phyloP scores from a whole-genome alignment of 305 asterid genomes.

The Fraxinus sp. region DNA sequence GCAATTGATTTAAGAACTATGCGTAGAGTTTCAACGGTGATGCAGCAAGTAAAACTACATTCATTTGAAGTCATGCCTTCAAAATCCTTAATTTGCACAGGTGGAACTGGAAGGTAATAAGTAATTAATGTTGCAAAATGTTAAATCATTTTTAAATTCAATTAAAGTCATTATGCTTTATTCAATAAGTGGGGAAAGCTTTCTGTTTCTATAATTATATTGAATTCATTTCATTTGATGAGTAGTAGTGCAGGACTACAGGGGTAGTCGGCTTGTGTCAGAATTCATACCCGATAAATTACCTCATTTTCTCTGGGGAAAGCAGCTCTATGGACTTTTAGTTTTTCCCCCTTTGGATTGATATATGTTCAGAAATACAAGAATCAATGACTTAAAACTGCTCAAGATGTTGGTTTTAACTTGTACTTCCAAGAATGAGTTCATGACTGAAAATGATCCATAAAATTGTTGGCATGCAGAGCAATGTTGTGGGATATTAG shows the following conservation, averaged over 20 bases:
- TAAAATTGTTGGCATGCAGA: slow-evolving; percentile 35
- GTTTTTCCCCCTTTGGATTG: not conserved
- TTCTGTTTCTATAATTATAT: not conserved
- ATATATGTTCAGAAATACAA: not conserved
- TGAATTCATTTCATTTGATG: not conserved
- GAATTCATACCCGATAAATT: not conserved
- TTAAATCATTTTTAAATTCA: not conserved
- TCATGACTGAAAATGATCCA: not conserved
- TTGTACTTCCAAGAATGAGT: not conserved
- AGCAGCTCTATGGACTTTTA: not conserved
- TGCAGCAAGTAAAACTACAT: slow-evolving; percentile 35
- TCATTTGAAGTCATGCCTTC: slow-evolving; percentile 67
- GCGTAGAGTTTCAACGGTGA: slow-evolving; percentile 46
- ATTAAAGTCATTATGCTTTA: not conserved
- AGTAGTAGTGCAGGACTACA: not conserved
- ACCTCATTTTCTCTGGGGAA: not conserved
- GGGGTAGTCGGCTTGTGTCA: not conserved
- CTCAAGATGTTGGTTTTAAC: no score
- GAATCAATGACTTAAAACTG: not conserved
- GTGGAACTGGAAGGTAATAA: slow-evolving; percentile 59
- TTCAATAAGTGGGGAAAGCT: not conserved
- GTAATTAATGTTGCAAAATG: not conserved
- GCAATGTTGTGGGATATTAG: slow-evolving; percentile 72
- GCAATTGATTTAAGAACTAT: slow-evolving; percentile 76
- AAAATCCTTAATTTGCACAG: slow-evolving; percentile 60